Evolutionary conservation across 257 asterid species (phyloP).

Genomic region (Schizonepeta tenuifolia): DNA sequence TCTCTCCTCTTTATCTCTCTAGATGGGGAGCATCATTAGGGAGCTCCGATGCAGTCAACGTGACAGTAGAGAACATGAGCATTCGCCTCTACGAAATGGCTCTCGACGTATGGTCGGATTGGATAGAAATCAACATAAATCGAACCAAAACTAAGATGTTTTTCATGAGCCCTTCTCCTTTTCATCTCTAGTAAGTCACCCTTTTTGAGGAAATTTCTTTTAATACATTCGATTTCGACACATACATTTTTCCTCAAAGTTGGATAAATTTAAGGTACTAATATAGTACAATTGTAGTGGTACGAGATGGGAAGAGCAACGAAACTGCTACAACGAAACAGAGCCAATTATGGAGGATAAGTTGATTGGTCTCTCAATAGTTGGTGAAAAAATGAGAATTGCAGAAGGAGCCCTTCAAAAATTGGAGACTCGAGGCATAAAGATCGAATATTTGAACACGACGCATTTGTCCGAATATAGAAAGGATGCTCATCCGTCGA

Average conservation of each 20-base stretch:
- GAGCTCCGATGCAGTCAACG: constrained; percentile 46
- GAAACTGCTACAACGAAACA: constrained; percentile 29
- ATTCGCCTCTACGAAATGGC: constrained; percentile 57
- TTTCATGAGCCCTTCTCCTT: constrained; percentile 65
- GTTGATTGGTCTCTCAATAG: constrained; percentile 21
- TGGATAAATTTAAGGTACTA: background rate
- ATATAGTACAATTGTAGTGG: constrained; percentile 11
- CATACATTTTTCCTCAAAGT: background rate
- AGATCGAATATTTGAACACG: constrained; percentile 28
- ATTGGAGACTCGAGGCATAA: constrained; percentile 23
- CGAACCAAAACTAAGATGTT: constrained; percentile 54
- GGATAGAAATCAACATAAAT: constrained; percentile 64
- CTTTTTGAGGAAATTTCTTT: background rate
- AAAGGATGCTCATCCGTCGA: constrained; percentile 38
- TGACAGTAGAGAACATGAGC: constrained; percentile 36
- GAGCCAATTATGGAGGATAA: constrained; percentile 30
- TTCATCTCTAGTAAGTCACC: constrained; percentile 37
- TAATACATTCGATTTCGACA: background rate
- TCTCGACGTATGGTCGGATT: constrained; percentile 66
- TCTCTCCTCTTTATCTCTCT: background rate
- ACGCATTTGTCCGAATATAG: constrained; percentile 34
- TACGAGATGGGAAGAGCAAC: background rate
- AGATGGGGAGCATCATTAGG: constrained; percentile 69
- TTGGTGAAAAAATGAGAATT: background rate
- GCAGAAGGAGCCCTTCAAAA: constrained; percentile 16